Conservation (phyloP, 495 filamentous ascomycete species). For the Lophiotrema nucula region DNA sequence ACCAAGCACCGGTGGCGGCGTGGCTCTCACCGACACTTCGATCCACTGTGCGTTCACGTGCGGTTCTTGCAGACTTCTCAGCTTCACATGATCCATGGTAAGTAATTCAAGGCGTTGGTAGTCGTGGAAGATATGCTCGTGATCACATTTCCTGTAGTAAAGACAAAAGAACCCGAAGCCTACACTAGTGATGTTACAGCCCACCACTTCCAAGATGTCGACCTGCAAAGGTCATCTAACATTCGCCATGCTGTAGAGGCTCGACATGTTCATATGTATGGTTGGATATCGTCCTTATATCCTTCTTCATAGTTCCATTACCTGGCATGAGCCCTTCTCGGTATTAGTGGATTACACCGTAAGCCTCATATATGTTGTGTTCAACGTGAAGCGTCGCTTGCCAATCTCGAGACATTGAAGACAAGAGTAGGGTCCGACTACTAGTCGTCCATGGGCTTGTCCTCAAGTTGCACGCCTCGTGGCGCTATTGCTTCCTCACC, state of each 20-base stretch:
- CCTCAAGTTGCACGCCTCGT: slow-evolving; percentile 74
- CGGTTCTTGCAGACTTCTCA: no score
- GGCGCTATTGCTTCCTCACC: slow-evolving; percentile 28
- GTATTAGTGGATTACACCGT: no score
- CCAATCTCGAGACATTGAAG: no score
- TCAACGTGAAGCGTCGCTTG: no score
- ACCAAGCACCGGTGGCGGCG: not conserved
- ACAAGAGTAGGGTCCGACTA: no score
- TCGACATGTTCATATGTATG: no score
- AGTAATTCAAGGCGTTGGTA: not conserved
- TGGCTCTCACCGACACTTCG: slow-evolving; percentile 1
- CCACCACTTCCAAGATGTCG: not conserved
- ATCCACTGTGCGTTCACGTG: not conserved
- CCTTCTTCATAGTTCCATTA: no score
- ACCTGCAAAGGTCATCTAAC: no score
- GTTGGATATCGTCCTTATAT: no score
- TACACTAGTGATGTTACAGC: slow-evolving; percentile 28
- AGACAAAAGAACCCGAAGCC: slow-evolving; percentile 17
- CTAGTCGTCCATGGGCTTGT: slow-evolving; percentile 83
- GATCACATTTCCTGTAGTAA: slow-evolving; percentile 13
- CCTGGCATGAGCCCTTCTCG: no score
- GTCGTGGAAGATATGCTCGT: slow-evolving; percentile 20
- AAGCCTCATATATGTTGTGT: no score
- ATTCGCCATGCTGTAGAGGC: no score
- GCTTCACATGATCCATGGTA: not conserved